phyloP scores from a whole-genome alignment of 495 filamentous ascomycete genomes.

The Lophiostoma macrostomum region DNA sequence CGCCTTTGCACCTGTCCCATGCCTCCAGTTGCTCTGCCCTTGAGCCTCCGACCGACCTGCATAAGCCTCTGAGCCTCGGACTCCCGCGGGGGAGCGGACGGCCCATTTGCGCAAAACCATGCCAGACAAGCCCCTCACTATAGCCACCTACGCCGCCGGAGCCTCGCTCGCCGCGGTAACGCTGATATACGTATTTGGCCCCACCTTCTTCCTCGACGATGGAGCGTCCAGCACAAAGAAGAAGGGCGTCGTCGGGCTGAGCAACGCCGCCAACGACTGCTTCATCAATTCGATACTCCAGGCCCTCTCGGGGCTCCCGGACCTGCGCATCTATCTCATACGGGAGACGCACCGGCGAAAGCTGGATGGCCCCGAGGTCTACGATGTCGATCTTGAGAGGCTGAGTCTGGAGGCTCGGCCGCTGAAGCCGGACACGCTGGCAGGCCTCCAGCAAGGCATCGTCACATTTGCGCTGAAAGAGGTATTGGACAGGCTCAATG shows the following conservation, averaged over 20 bases:
- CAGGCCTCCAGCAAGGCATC: constrained; percentile 71
- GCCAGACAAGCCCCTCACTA: constrained; percentile 82
- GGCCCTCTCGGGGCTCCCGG: constrained; percentile 88
- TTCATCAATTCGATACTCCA: constrained; percentile 99
- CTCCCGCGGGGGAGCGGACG: constrained; percentile 3
- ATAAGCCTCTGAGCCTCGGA: not conserved
- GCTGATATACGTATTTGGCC: constrained; percentile 92
- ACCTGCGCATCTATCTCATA: constrained; percentile 86
- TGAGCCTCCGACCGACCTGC: not conserved
- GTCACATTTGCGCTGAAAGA: constrained; percentile 90
- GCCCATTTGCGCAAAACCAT: constrained; percentile 45
- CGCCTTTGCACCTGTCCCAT: not conserved
- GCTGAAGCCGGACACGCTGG: constrained; percentile 59
- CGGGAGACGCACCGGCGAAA: constrained; percentile 78
- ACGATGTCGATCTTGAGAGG: constrained; percentile 54
- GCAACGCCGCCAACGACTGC: constrained; percentile 94
- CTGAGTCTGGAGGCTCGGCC: constrained; percentile 22
- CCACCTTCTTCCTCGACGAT: constrained; percentile 88
- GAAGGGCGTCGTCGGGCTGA: constrained; percentile 84
- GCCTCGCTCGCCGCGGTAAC: constrained; percentile 95
- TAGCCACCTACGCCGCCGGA: constrained; percentile 90
- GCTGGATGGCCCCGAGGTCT: constrained; percentile 70
- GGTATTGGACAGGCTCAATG: constrained; percentile 88
- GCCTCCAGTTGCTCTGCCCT: not conserved
- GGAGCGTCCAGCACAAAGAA: constrained; percentile 65